phyloP scores from a whole-genome alignment of 805 yeast genomes.

The Ogataea methanolica region DNA sequence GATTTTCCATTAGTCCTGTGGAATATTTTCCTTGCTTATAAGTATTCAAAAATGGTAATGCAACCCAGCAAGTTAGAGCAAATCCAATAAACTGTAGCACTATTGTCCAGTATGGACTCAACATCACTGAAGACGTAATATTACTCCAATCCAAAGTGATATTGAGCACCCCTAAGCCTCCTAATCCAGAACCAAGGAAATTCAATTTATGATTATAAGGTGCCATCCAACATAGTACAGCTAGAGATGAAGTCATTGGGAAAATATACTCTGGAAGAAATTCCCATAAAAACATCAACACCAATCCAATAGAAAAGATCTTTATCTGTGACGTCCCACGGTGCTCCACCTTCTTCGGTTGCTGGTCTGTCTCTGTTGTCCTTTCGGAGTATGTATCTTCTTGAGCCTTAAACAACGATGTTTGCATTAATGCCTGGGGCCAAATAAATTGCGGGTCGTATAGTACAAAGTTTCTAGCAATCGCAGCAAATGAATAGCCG shows the following conservation, averaged over 20 bases:
- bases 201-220: constrained; percentile 37
- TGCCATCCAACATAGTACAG: constrained; percentile 45
- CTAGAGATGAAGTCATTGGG: constrained; percentile 46
- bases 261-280: constrained; percentile 44
- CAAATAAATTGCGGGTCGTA: constrained; percentile 47
- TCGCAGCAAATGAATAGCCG: constrained; percentile 50
- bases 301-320: constrained; percentile 33
- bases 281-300: constrained; percentile 39
- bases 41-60: constrained; percentile 46
- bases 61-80: constrained; percentile 43
- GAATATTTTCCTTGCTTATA: constrained; percentile 25
- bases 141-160: constrained; percentile 50
- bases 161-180: constrained; percentile 48
- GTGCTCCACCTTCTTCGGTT: constrained; percentile 13
- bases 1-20: constrained; percentile 45
- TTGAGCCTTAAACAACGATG: constrained; percentile 36
- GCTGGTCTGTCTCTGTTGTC: constrained; percentile 2
- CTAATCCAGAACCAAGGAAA: constrained; percentile 48
- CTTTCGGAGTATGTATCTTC: constrained; percentile 1
- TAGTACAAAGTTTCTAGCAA: constrained; percentile 40
- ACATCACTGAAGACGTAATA: constrained; percentile 45
- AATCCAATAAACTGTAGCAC: constrained; percentile 44
- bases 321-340: constrained; percentile 24
- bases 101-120: constrained; percentile 49
- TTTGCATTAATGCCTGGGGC: constrained; percentile 51